Conservation (phyloP, 2,329 filamentous ascomycete genomes). For the Didymella sp. region DNA sequence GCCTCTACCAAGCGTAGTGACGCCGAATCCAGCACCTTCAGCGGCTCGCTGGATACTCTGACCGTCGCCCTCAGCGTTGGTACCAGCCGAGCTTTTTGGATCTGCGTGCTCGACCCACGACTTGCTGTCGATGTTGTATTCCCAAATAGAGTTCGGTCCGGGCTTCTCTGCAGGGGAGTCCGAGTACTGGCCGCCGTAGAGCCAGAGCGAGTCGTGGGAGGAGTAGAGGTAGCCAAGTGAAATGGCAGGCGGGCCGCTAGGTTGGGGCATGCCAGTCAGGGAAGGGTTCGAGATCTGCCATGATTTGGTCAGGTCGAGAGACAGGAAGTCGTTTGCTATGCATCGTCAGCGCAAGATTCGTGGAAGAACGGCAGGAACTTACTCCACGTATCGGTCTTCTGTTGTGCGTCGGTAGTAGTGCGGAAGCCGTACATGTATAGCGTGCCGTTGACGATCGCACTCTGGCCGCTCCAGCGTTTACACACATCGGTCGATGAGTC, state of each 20-base stretch:
- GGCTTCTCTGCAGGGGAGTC: slow-evolving; percentile 67
- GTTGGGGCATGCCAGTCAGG: slow-evolving; percentile 67
- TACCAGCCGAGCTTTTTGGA: slow-evolving; percentile 68
- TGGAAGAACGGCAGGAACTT: slow-evolving; percentile 38
- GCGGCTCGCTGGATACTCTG: slow-evolving; percentile 70
- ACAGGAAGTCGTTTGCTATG: slow-evolving; percentile 69
- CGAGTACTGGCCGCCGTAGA: slow-evolving; percentile 78
- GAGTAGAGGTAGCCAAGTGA: slow-evolving; percentile 79
- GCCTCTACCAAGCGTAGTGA: slow-evolving; percentile 72
- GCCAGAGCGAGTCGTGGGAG: slow-evolving; percentile 71
- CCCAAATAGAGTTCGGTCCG: slow-evolving; percentile 69
- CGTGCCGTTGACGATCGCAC: slow-evolving; percentile 74
- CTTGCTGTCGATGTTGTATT: slow-evolving; percentile 67
- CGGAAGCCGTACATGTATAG: slow-evolving; percentile 79
- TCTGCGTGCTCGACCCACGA: slow-evolving; percentile 69
- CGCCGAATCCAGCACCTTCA: slow-evolving; percentile 75
- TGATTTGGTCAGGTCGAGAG: slow-evolving; percentile 73
- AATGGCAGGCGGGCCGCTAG: slow-evolving; percentile 73
- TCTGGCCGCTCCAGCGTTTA: slow-evolving; percentile 52
- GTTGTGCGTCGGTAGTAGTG: slow-evolving; percentile 63
- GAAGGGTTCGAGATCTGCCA: slow-evolving; percentile 72
- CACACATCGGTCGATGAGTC: slow-evolving; percentile 46
- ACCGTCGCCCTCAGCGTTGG: slow-evolving; percentile 64
- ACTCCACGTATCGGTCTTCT: slow-evolving; percentile 74
- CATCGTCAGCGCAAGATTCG: slow-evolving; percentile 11